phyloP scores from a whole-genome alignment of 139 green algal genomes.

The Mesotaenium endlicherianum region DNA sequence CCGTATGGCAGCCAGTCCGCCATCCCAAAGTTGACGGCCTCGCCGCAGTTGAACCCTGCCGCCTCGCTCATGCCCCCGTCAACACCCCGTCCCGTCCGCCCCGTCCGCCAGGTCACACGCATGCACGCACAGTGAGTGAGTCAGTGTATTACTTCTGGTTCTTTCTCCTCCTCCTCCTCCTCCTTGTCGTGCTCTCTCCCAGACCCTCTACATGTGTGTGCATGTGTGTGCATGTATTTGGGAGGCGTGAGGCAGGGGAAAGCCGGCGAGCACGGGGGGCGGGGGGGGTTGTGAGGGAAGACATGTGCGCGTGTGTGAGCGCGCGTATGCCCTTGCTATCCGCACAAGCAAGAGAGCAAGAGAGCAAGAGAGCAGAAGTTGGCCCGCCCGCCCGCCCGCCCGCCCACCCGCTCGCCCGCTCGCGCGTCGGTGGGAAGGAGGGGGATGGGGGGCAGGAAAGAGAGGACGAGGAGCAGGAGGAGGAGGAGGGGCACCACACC shows the following conservation, averaged over 20 bases:
- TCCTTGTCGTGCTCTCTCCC: too few relatives aligned
- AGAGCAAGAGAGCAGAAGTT: not conserved
- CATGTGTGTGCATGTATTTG: too few relatives aligned
- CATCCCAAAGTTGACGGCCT: slow-evolving; percentile 85
- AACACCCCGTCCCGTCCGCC: too few relatives aligned
- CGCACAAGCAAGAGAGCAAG: not conserved
- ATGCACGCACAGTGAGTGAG: too few relatives aligned
- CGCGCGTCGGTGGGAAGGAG: not conserved
- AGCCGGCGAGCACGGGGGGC: not conserved
- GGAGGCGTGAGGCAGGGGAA: not conserved
- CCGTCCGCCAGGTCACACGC: too few relatives aligned
- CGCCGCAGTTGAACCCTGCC: slow-evolving; percentile 79
- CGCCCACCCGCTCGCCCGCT: too few relatives aligned
- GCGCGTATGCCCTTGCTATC: not conserved
- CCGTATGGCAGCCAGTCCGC: slow-evolving; percentile 74
- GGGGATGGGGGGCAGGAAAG: too few relatives aligned
- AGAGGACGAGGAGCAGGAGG: not conserved
- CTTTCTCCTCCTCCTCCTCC: too few relatives aligned
- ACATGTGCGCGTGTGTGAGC: not conserved
- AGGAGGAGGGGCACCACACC: not conserved
- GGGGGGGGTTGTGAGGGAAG: not conserved
- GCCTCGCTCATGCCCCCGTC: not conserved
- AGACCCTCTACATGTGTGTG: too few relatives aligned
- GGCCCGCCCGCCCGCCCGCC: too few relatives aligned
- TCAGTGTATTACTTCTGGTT: too few relatives aligned